Evolutionary conservation across 2,329 filamentous ascomycete species (phyloP), one percentile per base, ranked within the genome.

Genomic region (Mariannaea elegans): DNA sequence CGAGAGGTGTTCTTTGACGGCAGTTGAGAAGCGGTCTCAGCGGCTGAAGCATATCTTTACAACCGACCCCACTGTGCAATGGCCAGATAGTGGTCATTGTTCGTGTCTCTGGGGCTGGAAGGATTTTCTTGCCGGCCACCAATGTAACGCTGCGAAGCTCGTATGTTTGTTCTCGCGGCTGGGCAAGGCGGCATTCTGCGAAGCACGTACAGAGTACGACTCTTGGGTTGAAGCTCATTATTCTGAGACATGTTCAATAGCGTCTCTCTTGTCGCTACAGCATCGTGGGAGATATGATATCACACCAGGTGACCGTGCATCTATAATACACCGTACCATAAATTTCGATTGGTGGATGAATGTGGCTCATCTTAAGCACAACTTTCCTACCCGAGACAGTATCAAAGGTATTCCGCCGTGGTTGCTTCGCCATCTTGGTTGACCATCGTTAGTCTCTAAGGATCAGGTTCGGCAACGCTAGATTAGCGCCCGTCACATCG

Each of bases 401-500:
- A 32, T 46, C 13, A 29, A 27, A 27, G 29, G 27, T 41, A 13
- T 19, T 38, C 29, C 27, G 38, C 47, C 23, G 21, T 38, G 23
- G 54, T 16, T 57, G 39, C 39, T 39, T 45, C 39, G 50, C 46
- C 39, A 32, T 23, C 21, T 13, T 47, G 44, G 23, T 27, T 13
- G 18, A 27, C 47, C 21, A 24, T 23, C 9, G 13, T 19, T 42
- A 34, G 52, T 18, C 27, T 47, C 36, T 36, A 19, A 23, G 18
- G 29, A 45, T 44, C 21, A 32, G 16, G 7, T 45, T 32, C 38
- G 56, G 56, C 45, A 44, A 31, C 56, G 38, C 56, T 59, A 59
- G 32, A 2, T 44, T 59, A 50, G 56, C 36, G 45, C 56, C 56
- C 56, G 50, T 16, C 36, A 38, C 56, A 44, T 16, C 36, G 45